Conservation (phyloP, 2,329 filamentous ascomycete species). For the Calcarisporium arbuscula region DNA sequence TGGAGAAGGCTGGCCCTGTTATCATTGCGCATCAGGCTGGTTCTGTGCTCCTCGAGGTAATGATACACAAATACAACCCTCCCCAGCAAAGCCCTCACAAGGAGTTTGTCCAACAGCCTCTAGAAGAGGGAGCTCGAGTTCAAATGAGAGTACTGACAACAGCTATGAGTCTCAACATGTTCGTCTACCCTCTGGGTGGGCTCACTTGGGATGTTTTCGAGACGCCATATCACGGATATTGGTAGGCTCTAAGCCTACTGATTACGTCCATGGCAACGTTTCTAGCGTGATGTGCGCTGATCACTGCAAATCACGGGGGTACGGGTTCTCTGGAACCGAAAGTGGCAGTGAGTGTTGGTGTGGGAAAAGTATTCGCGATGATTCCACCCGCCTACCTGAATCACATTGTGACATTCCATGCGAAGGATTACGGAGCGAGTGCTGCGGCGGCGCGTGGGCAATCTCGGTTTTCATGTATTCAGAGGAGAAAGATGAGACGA, state of each 20-base stretch:
- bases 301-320: conserved; percentile 36
- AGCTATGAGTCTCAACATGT: no score
- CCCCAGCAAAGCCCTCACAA: no score
- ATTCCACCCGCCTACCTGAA: conserved; percentile 17
- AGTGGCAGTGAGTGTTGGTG: conserved; percentile 48
- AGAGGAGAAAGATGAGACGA: not conserved
- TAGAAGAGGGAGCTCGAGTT: no score
- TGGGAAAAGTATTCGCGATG: conserved; percentile 21
- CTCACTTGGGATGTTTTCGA: conserved; percentile 24
- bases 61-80: no score
- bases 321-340: conserved; percentile 42
- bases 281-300: conserved; percentile 42
- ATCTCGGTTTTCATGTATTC: conserved; percentile 14
- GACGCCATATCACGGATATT: conserved; percentile 18
- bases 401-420: conserved; percentile 16
- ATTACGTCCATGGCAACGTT: conserved; percentile 29
- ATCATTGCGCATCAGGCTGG: conserved; percentile 22
- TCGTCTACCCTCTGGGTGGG: conserved; percentile 16
- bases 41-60: conserved; percentile 19
- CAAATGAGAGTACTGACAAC: no score
- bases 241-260: conserved; percentile 15
- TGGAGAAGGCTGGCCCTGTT: conserved; percentile 24
- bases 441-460: conserved; percentile 21
- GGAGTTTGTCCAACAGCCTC: no score
- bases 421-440: conserved; percentile 9